Evolutionary conservation across 495 filamentous ascomycete genomes (phyloP).

Genomic region (Monascus purpureus): DNA sequence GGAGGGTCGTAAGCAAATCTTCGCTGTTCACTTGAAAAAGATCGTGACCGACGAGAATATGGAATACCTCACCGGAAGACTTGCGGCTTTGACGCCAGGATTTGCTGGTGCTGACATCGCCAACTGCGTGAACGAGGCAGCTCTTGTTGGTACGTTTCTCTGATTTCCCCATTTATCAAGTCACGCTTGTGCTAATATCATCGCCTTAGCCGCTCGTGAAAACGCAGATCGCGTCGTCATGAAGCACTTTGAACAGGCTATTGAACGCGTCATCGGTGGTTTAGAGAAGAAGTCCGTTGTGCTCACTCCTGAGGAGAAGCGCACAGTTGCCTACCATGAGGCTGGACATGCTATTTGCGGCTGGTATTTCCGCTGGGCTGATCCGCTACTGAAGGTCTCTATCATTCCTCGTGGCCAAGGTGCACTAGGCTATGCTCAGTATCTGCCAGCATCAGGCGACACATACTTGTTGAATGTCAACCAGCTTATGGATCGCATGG

Average conservation of each 20-base stretch:
- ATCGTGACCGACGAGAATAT: conserved; percentile 83
- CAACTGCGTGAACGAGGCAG: conserved; percentile 95
- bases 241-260: conserved; percentile 89
- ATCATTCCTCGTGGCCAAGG: conserved; percentile 95
- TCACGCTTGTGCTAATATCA: conserved; percentile 17
- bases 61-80: conserved; percentile 71
- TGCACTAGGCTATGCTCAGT: conserved; percentile 90
- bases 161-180: neutral
- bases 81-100: conserved; percentile 85
- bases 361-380: conserved; percentile 94
- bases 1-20: conserved; percentile 93
- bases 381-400: conserved; percentile 93
- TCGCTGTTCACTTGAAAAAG: conserved; percentile 81
- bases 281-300: conserved; percentile 94
- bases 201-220: conserved; percentile 57
- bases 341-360: conserved; percentile 97
- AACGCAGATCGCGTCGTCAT: conserved; percentile 67
- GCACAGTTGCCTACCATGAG: conserved; percentile 92
- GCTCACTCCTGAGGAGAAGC: conserved; percentile 84
- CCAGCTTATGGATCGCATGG: conserved; percentile 99
- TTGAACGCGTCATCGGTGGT: conserved; percentile 92
- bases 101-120: conserved; percentile 97
- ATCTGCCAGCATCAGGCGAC: conserved; percentile 70
- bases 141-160: conserved; percentile 69
- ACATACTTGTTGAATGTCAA: conserved; percentile 88